phyloP scores from a whole-genome alignment of 164 flowering plant genomes.

The Magnolia kwangsiensis region DNA sequence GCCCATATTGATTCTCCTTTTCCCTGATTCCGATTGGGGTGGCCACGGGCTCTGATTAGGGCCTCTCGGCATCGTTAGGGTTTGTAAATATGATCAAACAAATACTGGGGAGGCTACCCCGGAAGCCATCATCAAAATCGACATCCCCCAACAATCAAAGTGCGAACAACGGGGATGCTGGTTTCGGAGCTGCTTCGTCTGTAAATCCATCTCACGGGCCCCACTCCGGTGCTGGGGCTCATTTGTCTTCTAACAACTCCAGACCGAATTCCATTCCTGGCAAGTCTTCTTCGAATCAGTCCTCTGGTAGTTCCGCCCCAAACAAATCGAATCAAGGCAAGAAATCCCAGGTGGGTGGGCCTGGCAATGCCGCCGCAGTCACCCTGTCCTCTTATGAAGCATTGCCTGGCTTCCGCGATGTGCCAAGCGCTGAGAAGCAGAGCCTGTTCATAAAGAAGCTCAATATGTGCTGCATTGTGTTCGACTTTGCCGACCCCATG shows the following conservation, averaged over 20 bases:
- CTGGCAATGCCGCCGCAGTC: background rate
- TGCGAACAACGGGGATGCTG: conserved; percentile 29
- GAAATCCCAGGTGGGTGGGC: conserved; percentile 35
- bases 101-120: conserved; percentile 65
- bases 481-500: conserved; percentile 65
- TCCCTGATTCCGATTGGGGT: background rate
- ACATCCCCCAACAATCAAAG: conserved; percentile 26
- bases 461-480: conserved; percentile 68
- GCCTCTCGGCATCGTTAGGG: conserved; percentile 11
- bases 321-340: conserved; percentile 44
- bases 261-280: conserved; percentile 25
- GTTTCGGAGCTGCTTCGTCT: conserved; percentile 18
- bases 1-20: background rate
- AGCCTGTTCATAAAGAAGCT: conserved; percentile 61
- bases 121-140: conserved; percentile 69
- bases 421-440: conserved; percentile 68
- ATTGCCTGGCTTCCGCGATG: conserved; percentile 69
- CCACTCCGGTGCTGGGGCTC: background rate
- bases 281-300: conserved; percentile 27
- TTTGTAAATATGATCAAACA: conserved; percentile 64
- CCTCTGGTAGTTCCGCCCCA: conserved; percentile 10
- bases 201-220: conserved; percentile 31
- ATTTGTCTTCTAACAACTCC: conserved; percentile 20
- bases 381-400: conserved; percentile 44
- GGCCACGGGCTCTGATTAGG: background rate